Evolutionary conservation across 2,329 filamentous ascomycete genomes (phyloP), one percentile per base, ranked within the genome.

Genomic region (Aureobasidium melanogenum): DNA sequence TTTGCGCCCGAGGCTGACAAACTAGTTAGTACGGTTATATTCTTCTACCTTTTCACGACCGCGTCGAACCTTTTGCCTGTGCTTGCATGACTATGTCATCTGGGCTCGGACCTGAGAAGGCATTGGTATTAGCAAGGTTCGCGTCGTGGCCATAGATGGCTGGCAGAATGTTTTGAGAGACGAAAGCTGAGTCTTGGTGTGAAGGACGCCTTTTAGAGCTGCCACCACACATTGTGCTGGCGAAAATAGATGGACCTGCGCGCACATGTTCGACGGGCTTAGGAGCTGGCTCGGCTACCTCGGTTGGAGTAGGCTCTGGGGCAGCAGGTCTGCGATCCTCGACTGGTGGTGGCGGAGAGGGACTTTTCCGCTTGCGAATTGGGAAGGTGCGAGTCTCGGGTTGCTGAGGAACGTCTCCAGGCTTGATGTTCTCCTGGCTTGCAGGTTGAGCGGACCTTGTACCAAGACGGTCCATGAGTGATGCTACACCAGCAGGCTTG

Each of bases 21-120:
- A 47, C 19, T 43, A 52, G 46, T 62, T 46, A 43, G 34, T 36
- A 43, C 8, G 19, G 8, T 14, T 54, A 6, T 8, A 14, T 6
- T 15, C 7, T 9, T 24, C 15, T 28, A 56, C 34, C 39, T 36
- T 54, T 48, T 51, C 36, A 64, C 50, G 58, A 50, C 54, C 60
- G 47, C 47, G 58, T 69, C 67, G 71, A 68, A 70, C 76, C 74
- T 71, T 78, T 78, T 62, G 73, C 69, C 80, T 96, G 93, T 67
- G 92, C 93, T 73, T 87, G 85, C 65, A 91, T 81, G 69, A 97
- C 89, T 70, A 94, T 77, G 73, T 97, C 92, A 77, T 97, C 92
- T 67, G 92, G 92, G 75, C 92, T 97, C 60, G 93, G 92, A 72
- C 85, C 84, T 79, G 87, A 80, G 77, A 97, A 97, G 63, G 86